Conservation (phyloP, 192 early-diverging fungal genomes). For the Thamnidium elegans region DNA sequence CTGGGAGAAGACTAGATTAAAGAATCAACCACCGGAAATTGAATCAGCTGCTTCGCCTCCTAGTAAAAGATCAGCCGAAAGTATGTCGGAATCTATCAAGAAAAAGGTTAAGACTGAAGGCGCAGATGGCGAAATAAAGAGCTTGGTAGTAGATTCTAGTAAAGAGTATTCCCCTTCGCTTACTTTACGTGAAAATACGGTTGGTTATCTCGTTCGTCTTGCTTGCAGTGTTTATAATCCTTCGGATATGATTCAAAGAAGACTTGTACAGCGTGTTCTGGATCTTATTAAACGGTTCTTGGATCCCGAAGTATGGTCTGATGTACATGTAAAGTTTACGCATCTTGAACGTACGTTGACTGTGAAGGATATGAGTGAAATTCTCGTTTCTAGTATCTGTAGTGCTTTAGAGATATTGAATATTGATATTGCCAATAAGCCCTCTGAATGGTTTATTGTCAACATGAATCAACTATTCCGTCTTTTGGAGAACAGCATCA, state of each 20-base stretch:
- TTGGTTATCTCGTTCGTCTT: slow-evolving; percentile 65
- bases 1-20: slow-evolving; percentile 81
- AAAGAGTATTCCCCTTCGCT: slow-evolving; percentile 50
- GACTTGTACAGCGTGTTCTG: slow-evolving; percentile 56
- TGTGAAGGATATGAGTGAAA: slow-evolving; percentile 54
- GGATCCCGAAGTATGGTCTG: slow-evolving; percentile 64
- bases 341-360: slow-evolving; percentile 66
- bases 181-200: slow-evolving; percentile 52
- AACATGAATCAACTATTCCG: slow-evolving; percentile 63
- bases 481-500: slow-evolving; percentile 66
- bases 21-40: slow-evolving; percentile 18
- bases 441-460: slow-evolving; percentile 59
- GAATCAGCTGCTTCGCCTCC: slow-evolving; percentile 19
- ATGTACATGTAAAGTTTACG: slow-evolving; percentile 61
- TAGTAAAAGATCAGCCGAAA: slow-evolving; percentile 12
- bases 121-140: slow-evolving; percentile 31
- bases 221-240: slow-evolving; percentile 58
- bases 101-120: slow-evolving; percentile 34
- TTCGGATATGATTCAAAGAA: slow-evolving; percentile 34
- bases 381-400: slow-evolving; percentile 51
- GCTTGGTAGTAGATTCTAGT: slow-evolving; percentile 3
- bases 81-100: slow-evolving; percentile 7
- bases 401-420: slow-evolving; percentile 71
- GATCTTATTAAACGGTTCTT: slow-evolving; percentile 65
- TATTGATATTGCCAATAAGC: slow-evolving; percentile 59